Evolutionary conservation across 208 protist genomes (phyloP), one percentile per base, ranked within the genome.

Genomic region (Novymonas esmeraldas): DNA sequence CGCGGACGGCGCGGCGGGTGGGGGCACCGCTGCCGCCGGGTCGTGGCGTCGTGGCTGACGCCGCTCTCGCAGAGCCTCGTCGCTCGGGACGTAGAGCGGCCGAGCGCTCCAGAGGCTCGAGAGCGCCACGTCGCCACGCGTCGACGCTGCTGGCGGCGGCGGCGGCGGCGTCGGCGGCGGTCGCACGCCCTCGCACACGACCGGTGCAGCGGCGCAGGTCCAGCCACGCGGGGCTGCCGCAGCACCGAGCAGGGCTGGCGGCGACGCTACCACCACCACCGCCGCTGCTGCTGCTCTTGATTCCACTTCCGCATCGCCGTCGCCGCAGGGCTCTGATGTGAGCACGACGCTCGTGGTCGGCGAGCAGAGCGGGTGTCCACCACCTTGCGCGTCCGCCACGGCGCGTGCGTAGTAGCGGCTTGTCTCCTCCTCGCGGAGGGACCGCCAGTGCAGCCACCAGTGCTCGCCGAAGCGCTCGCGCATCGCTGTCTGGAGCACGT

Each of bases 401-500:
- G 77, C 77, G 28, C 64, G 39, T 2, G 74, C 63, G 64, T 83
- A 79, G 45, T 76, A 75, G 22, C 68, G 62, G 41, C 75, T 70
- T 9, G 74, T 70, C 57, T 79, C 73, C 2, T n/a, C 58, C 39
- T 81, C 56, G 3, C 66, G 56, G 48, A 58, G 24, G 33, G 54
- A 57, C 9, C 64, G 66, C 77, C 60, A 72, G 34, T 70, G 65
- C 68, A 28, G 31, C 65, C 63, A 72, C 70, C 62, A 69, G 29
- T 20, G 24, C 52, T 80, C 56, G 1, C 70, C 61, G 24, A 64
- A 71, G 2, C 75, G 67, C 3, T 31, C 26, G 3, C 50, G 42
- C 64, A 86, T 78, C 13, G 70, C 75, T 1, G 52, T 49, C 14
- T 70, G 76, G 2, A 86, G 54, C 5, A 82, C 52, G 58, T 86